A percentile compares a stretch with the other conserved stretches of the same genome.
Conservation (phyloP, 805 yeast species). For the Naumovozyma dairenensis region DNA sequence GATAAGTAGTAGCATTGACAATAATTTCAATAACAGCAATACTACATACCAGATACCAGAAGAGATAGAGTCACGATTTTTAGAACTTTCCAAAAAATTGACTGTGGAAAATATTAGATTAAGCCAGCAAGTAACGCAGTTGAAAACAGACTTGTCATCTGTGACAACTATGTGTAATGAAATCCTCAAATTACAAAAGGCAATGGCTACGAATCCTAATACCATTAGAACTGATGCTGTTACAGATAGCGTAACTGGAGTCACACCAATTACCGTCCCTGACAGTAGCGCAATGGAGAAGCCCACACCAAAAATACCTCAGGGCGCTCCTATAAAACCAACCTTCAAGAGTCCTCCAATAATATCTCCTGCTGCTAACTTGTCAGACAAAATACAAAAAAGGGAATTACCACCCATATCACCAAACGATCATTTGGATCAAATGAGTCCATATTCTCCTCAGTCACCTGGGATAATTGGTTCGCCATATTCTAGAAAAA, state of each 20-base stretch:
- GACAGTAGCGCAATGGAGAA: no score
- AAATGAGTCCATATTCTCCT: slow-evolving; percentile 13
- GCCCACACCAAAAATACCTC: no score
- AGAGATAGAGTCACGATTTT: slow-evolving; percentile 12
- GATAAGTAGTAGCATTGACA: background rate
- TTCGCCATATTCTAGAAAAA: slow-evolving; percentile 14
- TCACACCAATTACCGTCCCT: no score
- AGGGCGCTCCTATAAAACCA: no score
- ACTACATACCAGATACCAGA: slow-evolving; percentile 2
- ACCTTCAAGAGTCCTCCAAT: no score
- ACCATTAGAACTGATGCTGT: no score
- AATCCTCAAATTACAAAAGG: slow-evolving; percentile 7
- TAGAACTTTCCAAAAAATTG: slow-evolving; percentile 21
- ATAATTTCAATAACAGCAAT: slow-evolving; percentile 1
- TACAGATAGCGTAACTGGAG: no score
- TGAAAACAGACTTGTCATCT: slow-evolving; percentile 21
- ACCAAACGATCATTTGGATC: slow-evolving; percentile 1
- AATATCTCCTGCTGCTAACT: background rate
- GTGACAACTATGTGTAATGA: slow-evolving; percentile 22
- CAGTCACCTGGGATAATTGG: slow-evolving; percentile 9
- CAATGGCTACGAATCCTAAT: background rate
- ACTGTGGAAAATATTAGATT: slow-evolving; percentile 25
- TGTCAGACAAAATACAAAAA: background rate
- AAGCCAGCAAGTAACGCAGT: slow-evolving; percentile 22
- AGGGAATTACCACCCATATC: slow-evolving; percentile 7